Evolutionary conservation across 1,139 yeast species (phyloP), one percentile per base, ranked within the genome.

Genomic region (Diutina sp.): DNA sequence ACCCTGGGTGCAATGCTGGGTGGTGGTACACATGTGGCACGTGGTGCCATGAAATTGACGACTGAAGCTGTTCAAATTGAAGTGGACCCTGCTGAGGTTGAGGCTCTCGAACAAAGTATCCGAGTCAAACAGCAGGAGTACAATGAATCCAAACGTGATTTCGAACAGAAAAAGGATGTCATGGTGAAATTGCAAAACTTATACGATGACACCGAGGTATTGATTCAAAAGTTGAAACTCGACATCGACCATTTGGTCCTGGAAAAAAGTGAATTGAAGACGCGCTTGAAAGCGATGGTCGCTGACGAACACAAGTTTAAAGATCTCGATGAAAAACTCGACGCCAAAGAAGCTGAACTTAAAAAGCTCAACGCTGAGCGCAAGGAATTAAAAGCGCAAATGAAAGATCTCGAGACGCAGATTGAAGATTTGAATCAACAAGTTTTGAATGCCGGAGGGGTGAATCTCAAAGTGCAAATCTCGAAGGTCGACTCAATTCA

Each of bases 1-100:
- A 83, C 87, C n/a, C 87, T 96, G 2, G 99, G 99, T 69, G 88
- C 98, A 1, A 86, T 95, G 87, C 84, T 95, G 56, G 99, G 99
- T 64, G 99, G 99, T 70, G 98, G 98, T 57, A 81, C 79, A 55
- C 74, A 78, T 54, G 82, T 80, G 16, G 77, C 81, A 16, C 74
- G 74, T 56, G 95, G 95, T 7, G 83, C 81, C 0, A 85, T 87
- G 93, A 76, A 76, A 58, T 69, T 80, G 41, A 64, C 68, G 6
- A 72, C 76, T 3, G 66, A 73, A 2, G 61, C 69, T 4, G 62
- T 64, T 18, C 63, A 70, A 1, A 63, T 63, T 16, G 60, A 58
- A 18, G 68, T 50, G 62, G 69, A 21, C n/a, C 83, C 80, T 45
- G 82, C 79, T 35, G 91, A 86, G 57, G 78, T 91, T 8, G 72